phyloP scores from a whole-genome alignment of 352 stramenopile genomes.

The Phytophthora macrochlamydospora region DNA sequence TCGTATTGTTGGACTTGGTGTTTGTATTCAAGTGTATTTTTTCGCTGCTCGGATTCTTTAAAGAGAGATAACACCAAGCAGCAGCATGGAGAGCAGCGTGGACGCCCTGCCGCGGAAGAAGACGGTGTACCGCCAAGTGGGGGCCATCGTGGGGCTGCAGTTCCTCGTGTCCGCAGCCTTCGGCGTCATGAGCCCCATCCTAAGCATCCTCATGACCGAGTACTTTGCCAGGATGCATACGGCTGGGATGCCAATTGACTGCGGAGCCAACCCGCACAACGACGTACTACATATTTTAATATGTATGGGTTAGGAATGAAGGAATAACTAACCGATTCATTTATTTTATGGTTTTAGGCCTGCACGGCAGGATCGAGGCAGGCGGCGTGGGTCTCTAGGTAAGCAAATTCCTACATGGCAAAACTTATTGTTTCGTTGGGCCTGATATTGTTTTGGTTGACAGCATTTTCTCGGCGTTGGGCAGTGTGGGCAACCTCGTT shows the following conservation, averaged over 20 bases:
- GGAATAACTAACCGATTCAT: background rate
- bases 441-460: background rate
- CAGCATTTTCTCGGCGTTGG: conserved; percentile 71
- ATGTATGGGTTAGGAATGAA: background rate
- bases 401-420: background rate
- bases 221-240: conserved; percentile 75
- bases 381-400: conserved; percentile 77
- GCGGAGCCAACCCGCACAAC: conserved; percentile 45
- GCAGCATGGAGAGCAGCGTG: conserved; percentile 20
- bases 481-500: conserved; percentile 66
- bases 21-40: conserved; percentile 7
- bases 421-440: background rate
- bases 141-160: conserved; percentile 48
- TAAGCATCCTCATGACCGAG: conserved; percentile 75
- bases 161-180: conserved; percentile 62
- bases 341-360: conserved; percentile 28
- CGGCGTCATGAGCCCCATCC: conserved; percentile 67
- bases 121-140: conserved; percentile 36
- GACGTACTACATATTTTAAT: conserved; percentile 20
- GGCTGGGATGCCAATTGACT: conserved; percentile 58
- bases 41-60: background rate
- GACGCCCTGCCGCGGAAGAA: conserved; percentile 7
- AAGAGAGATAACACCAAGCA: conserved; percentile 1
- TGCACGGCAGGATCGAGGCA: conserved; percentile 72
- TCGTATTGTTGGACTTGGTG: conserved; percentile 1